These are phyloP conservation scores for Sporothrix pallida DNA, from an alignment of 2,329 filamentous ascomycete genomes.

Conservation along the genomic window DNA sequence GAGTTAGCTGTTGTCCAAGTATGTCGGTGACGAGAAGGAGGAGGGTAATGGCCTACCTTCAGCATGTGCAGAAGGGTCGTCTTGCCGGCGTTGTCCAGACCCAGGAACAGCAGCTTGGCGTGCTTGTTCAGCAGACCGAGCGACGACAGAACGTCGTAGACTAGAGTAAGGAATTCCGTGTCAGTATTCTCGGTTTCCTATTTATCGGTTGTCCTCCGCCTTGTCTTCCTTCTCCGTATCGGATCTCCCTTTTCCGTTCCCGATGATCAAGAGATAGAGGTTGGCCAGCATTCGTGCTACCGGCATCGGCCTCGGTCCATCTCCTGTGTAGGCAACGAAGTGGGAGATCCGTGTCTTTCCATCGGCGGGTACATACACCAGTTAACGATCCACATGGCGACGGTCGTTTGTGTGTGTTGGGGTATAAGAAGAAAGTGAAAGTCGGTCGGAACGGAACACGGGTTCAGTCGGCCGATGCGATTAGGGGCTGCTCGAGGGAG, in stretches of 20 bases:
- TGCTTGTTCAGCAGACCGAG: constrained; percentile 94
- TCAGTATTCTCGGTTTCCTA: constrained; percentile 40
- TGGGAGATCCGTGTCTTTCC: background rate
- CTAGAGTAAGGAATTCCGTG: constrained; percentile 50
- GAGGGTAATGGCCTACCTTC: constrained; percentile 65
- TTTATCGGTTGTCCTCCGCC: background rate
- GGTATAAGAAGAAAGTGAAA: background rate
- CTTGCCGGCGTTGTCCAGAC: constrained; percentile 93
- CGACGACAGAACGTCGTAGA: constrained; percentile 88
- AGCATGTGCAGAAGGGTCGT: constrained; percentile 94
- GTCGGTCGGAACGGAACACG: constrained; percentile 8
- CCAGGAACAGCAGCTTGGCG: constrained; percentile 91
- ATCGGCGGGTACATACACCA: constrained; percentile 74
- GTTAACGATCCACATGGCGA: constrained; percentile 89
- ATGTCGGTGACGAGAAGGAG: background rate
- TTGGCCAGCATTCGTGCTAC: background rate
- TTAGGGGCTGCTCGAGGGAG: background rate
- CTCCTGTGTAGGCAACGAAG: background rate
- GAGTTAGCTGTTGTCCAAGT: background rate
- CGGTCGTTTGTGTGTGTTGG: constrained; percentile 28
- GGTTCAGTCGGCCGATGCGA: background rate
- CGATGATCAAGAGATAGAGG: background rate
- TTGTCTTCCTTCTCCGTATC: background rate
- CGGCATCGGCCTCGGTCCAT: constrained; percentile 25
- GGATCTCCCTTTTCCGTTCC: constrained; percentile 1